A percentile compares a stretch with the other conserved stretches of the same genome.
These are phyloP conservation scores for Ehretia macrophylla DNA, from an alignment of 257 asterid species.

Conservation along the genomic window DNA sequence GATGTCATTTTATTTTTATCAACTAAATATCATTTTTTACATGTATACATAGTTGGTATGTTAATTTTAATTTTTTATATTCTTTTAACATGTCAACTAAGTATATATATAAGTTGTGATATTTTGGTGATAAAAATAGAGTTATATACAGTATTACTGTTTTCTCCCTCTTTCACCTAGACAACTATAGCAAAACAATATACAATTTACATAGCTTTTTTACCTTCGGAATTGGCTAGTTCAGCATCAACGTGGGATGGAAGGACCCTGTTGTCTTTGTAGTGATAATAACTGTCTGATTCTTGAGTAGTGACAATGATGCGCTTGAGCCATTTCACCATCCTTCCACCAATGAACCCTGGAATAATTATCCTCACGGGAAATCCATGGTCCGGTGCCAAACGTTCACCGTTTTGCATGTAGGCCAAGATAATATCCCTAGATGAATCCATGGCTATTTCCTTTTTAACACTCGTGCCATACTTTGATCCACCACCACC, in stretches of 20 bases:
- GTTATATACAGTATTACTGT: no score
- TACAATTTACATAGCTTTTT: no score
- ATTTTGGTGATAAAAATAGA: no score
- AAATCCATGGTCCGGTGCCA: conserved; percentile 82
- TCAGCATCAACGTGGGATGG: conserved; percentile 93
- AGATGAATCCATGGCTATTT: conserved; percentile 72
- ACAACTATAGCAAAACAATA: no score
- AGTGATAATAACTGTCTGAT: conserved; percentile 74
- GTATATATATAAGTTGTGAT: no score
- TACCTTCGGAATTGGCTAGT: conserved; percentile 89
- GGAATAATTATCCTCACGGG: conserved; percentile 86
- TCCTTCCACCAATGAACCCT: conserved; percentile 88
- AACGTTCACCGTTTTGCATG: conserved; percentile 82
- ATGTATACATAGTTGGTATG: no score
- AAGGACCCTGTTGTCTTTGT: conserved; percentile 65
- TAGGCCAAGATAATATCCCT: conserved; percentile 74
- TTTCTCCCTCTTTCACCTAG: no score
- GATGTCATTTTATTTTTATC: no score
- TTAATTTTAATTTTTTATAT: no score
- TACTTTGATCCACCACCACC: conserved; percentile 95
- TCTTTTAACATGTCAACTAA: no score
- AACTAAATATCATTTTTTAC: no score
- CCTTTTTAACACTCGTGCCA: conserved; percentile 68
- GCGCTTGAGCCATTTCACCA: conserved; percentile 92
- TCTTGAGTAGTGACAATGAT: conserved; percentile 66